Conservation (phyloP, 495 filamentous ascomycete genomes). For the Friedmanniomyces simplex region DNA sequence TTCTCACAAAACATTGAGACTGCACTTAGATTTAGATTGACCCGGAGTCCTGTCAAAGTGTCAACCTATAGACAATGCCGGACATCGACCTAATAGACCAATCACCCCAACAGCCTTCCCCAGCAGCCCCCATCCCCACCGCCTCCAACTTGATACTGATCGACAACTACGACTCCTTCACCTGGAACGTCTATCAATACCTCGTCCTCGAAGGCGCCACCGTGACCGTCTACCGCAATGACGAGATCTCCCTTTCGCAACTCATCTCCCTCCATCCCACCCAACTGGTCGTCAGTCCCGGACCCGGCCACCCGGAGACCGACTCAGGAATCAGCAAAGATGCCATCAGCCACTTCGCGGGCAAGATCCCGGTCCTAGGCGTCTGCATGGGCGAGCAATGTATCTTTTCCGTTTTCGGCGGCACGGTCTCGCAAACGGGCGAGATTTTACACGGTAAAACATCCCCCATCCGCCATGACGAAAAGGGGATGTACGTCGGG, state of each 20-base stretch:
- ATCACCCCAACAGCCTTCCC: constrained; percentile 71
- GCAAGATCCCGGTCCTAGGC: constrained; percentile 91
- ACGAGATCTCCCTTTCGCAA: constrained; percentile 76
- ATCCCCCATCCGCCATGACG: constrained; percentile 76
- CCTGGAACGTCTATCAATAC: constrained; percentile 98
- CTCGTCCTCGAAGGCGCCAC: constrained; percentile 84
- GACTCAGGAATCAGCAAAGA: constrained; percentile 89
- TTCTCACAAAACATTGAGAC: not conserved
- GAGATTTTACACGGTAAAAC: constrained; percentile 98
- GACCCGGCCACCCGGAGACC: constrained; percentile 78
- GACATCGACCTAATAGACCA: constrained; percentile 58
- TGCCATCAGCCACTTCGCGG: constrained; percentile 84
- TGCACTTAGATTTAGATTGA: not conserved
- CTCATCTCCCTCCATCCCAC: constrained; percentile 74
- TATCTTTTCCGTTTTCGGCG: constrained; percentile 85
- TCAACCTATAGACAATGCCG: constrained; percentile 2
- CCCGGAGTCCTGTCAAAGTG: not conserved
- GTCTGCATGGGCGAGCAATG: constrained; percentile 99
- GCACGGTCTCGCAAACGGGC: constrained; percentile 81
- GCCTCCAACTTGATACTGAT: constrained; percentile 90
- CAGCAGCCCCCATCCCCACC: constrained; percentile 53
- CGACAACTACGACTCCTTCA: constrained; percentile 99
- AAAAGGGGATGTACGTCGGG: constrained; percentile 72
- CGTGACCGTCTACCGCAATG: constrained; percentile 83
- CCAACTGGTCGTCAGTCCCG: constrained; percentile 88